These are phyloP conservation scores for Boletus vinaceobasis DNA, from an alignment of 768 basidiomycete genomes.

Conservation along the genomic window DNA sequence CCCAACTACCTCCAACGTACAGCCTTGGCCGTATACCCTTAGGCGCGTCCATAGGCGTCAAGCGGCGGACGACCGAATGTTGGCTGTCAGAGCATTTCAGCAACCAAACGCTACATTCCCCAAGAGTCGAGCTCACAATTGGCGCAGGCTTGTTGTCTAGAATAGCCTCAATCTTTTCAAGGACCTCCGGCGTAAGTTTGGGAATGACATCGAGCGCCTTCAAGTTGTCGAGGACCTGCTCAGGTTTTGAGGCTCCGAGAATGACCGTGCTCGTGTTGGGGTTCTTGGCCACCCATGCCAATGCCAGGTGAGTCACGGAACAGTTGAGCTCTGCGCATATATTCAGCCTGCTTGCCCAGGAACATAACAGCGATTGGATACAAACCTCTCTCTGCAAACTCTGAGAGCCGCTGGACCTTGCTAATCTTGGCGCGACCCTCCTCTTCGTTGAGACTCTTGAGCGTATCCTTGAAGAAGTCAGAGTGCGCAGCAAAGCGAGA, in stretches of 20 bases:
- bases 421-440: conserved; percentile 44
- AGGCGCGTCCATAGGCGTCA: conserved; percentile 27
- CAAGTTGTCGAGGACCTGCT: conserved; percentile 48
- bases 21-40: background rate
- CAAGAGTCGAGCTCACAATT: conserved; percentile 21
- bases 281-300: conserved; percentile 55
- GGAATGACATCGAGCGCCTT: conserved; percentile 51
- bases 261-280: conserved; percentile 48
- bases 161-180: conserved; percentile 51
- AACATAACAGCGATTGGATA: background rate
- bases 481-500: conserved; percentile 50
- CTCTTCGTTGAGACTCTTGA: conserved; percentile 41
- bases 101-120: background rate
- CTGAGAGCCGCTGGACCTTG: conserved; percentile 47
- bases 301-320: conserved; percentile 47
- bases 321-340: conserved; percentile 38
- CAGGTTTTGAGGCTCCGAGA: conserved; percentile 46
- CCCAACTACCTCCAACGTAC: background rate
- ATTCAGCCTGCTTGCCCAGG: background rate
- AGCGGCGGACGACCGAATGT: conserved; percentile 28
- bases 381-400: conserved; percentile 38
- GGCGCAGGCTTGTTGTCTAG: conserved; percentile 39
- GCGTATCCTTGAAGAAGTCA: conserved; percentile 43
- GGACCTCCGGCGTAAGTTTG: conserved; percentile 50
- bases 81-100: conserved; percentile 17